Evolutionary conservation across 805 yeast species (phyloP), one percentile per base, ranked within the genome.

Genomic region (Diddensiella santjacobensis): DNA sequence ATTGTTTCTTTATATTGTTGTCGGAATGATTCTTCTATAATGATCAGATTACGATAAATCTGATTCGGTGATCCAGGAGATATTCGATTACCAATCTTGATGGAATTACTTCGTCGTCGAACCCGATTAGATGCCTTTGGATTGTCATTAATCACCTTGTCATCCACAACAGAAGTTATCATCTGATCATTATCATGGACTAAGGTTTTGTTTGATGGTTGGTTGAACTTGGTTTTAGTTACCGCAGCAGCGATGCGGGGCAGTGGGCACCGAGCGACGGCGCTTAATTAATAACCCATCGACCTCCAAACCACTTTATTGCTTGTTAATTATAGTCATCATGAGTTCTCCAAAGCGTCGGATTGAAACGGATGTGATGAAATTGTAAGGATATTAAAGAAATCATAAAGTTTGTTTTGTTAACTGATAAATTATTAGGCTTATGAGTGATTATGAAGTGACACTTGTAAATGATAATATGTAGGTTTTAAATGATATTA

Each of bases 341-440:
- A 31, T 5, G 22, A 59, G 84, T 64, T 78, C 85, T 4, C 84
- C 85, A 29, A 83, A 80, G 59, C 75, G 88, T 63, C 76, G 95
- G 42, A 90, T 93, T 56, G 96, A 90, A 63, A 87, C 93, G 23
- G 99, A 91, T 66, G 97, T 91, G 41, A 89, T 87, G 96, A 93
- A 90, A 66, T 74, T 91, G 78, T 85, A 67, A 62, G 84, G 74
- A 43, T 22, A 17, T n/a, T n/a, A n/a, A 24, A 8, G 4, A 22
- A 10, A 31, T 18, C 33, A 22, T 13, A 17, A 29, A 13, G 24
- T 20, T 24, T 20, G 39, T 22, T 22, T 6, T 19, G 31, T 13
- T 26, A 26, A 26, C 31, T 13, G 31, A 13, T 19, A 33, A 17
- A 8, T 11, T 40, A 17, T 20, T 41, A 78, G 83, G 35, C 65